Base-by-base conservation (phyloP, 2,329 filamentous ascomycete species). In the Capronia americana region DNA sequence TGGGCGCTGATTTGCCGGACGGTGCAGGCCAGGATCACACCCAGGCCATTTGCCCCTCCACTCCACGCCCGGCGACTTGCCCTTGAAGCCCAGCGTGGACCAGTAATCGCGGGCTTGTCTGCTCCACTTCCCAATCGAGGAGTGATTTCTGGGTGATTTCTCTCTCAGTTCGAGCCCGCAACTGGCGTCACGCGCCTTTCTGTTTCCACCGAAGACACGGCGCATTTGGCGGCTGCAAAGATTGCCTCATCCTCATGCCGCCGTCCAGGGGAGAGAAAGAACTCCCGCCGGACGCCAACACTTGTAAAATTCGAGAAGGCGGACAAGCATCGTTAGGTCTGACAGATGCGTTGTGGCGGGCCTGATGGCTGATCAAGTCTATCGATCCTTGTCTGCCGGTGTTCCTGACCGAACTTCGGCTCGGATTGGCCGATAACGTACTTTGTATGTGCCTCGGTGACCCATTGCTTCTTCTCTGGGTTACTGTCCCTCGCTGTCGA, bases 171-270 rank as follows among this genome's bases (percentile, higher is more conserved):
- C 20, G 57, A 34, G 57, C 46, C 48, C 10, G 41, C 28, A 44
- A 44, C n/a, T 41, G 20, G 44, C 12, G 38, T 24, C 28, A 20
- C 24, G 17, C 26, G 24, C 26, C 53, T 55, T 55, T 55, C 53
- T 55, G 48, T 11, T 51, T 51, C 10, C 48, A 51, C 26, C 24
- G 48, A 26, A 51, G 23, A 51, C 8, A 26, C 24, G 12, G 48
- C 14, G 48, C 48, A 28, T 51, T 7, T n/a, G 44, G 57, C 57
- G 55, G 48, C 26, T 61, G 23, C 34, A 24, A 41, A 61, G 48
- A 61, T 61, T 61, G 59, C 48, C 14, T 44, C 28, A 3, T 24
- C 48, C 55, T 26, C 2, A 26, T n/a, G 2, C 10, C 28, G 30
- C 14, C n/a, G 28, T 55, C 8, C 53, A 55, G 28, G 53, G 34